phyloP scores from a whole-genome alignment of 306 rosid species.

The apple (Malus domestica) region DNA sequence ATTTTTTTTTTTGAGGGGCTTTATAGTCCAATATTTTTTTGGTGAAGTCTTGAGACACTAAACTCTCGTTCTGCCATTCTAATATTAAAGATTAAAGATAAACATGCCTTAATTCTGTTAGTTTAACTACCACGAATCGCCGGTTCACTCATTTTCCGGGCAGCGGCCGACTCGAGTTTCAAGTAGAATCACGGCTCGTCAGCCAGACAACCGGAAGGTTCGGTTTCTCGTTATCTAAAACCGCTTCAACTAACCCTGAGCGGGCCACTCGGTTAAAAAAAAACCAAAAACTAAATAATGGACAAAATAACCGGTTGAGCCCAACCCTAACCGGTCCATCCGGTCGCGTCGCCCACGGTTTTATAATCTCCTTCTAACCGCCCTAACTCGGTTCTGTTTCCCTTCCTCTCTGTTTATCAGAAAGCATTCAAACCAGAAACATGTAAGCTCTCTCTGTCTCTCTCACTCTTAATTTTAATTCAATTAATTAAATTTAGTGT shows the following conservation, averaged over 20 bases:
- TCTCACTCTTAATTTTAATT: neutral
- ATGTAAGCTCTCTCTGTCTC: conserved; percentile 36
- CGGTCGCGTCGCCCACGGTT: conserved; percentile 37
- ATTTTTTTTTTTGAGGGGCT: too few species aligned
- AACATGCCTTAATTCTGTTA: neutral
- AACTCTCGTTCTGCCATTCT: too few species aligned
- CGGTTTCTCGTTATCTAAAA: conserved; percentile 27
- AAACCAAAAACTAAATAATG: neutral
- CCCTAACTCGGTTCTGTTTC: conserved; percentile 50
- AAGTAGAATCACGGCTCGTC: conserved; percentile 19
- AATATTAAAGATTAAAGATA: too few species aligned
- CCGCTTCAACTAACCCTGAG: conserved; percentile 37
- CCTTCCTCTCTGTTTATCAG: conserved; percentile 1
- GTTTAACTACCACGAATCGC: conserved; percentile 2
- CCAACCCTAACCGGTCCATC: conserved; percentile 62
- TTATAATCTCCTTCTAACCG: conserved; percentile 8
- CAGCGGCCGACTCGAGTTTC: neutral
- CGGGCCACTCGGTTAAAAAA: conserved; percentile 25
- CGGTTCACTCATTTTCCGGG: neutral
- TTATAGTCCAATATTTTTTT: too few species aligned
- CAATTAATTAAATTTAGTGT: neutral
- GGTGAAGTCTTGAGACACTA: too few species aligned
- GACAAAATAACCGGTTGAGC: conserved; percentile 28
- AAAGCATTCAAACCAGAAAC: conserved; percentile 16
- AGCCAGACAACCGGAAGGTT: conserved; percentile 31